Conservation (phyloP, 202 grass and related monocot genomes). For the Digitaria exilis region DNA sequence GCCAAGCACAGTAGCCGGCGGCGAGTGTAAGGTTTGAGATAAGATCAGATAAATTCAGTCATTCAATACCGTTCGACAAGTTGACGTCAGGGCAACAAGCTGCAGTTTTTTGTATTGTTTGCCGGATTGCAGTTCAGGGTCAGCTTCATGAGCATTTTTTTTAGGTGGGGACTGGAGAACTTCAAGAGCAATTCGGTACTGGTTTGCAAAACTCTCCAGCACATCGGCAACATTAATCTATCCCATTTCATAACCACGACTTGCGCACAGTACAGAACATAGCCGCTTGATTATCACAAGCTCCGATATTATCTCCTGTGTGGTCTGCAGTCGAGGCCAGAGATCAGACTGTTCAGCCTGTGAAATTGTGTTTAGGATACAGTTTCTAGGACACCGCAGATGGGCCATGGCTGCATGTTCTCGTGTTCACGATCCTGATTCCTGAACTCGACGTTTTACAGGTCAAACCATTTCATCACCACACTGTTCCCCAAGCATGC, state of each 20-base stretch:
- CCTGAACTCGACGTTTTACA: constrained; percentile 29
- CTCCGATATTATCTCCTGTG: constrained; percentile 21
- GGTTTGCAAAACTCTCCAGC: constrained; percentile 6
- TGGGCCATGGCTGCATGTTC: constrained; percentile 25
- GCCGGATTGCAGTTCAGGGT: background rate
- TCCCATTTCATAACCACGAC: constrained; percentile 12
- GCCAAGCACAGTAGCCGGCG: background rate
- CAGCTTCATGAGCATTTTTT: background rate
- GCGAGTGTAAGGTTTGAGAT: background rate
- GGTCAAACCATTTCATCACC: constrained; percentile 40
- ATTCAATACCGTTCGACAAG: constrained; percentile 11
- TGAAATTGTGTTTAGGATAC: constrained; percentile 24
- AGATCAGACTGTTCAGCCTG: constrained; percentile 6
- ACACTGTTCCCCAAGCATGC: constrained; percentile 9
- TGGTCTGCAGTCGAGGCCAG: constrained; percentile 27
- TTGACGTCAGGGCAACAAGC: background rate
- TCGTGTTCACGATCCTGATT: background rate
- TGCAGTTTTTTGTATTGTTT: background rate
- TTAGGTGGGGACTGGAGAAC: too few species aligned
- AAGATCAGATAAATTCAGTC: constrained; percentile 1
- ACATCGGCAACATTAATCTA: constrained; percentile 29
- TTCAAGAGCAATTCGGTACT: background rate
- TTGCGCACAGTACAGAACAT: constrained; percentile 8
- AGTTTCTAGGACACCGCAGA: constrained; percentile 30
- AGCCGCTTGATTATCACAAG: constrained; percentile 6